Evolutionary conservation across 1,284 basidiomycete species (phyloP).

Genomic region (Blastosporella zonata): DNA sequence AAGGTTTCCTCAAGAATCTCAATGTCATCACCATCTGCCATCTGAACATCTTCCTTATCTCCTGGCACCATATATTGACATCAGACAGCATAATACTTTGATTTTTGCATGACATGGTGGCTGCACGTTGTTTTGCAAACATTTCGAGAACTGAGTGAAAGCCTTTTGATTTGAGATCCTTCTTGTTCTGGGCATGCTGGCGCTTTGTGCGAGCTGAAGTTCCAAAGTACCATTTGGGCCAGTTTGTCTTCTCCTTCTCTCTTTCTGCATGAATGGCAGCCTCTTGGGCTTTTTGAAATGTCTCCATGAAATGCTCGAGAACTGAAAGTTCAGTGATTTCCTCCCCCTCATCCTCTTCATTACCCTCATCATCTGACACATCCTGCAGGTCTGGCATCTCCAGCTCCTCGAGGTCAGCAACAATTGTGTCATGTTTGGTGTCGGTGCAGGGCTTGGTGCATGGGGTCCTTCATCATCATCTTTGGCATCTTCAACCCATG

Average conservation of each 20-base stretch:
- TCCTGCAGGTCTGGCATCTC: slow-evolving; percentile 2
- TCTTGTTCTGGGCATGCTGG: background rate
- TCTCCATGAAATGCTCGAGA: slow-evolving; percentile 4
- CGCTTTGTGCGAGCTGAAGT: slow-evolving; percentile 3
- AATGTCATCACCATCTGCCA: background rate
- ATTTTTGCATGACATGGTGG: background rate
- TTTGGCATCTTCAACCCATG: background rate
- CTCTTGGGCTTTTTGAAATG: slow-evolving; percentile 9
- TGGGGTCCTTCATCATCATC: slow-evolving; percentile 2
- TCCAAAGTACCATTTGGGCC: slow-evolving; percentile 3
- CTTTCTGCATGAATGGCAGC: slow-evolving; percentile 6
- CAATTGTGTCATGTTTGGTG: background rate
- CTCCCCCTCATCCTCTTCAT: slow-evolving; percentile 2
- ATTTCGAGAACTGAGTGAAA: background rate
- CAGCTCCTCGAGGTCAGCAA: background rate
- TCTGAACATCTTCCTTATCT: background rate
- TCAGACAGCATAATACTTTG: background rate
- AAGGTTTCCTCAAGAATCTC: background rate
- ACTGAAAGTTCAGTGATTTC: slow-evolving; percentile 4
- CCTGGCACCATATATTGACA: background rate
- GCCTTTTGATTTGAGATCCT: no score
- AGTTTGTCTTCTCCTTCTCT: slow-evolving; percentile 1
- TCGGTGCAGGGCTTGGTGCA: background rate
- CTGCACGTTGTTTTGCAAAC: background rate
- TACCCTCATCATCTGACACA: background rate